Conservation (phyloP, 805 yeast genomes). For the Sugiyamaella floridensis region DNA sequence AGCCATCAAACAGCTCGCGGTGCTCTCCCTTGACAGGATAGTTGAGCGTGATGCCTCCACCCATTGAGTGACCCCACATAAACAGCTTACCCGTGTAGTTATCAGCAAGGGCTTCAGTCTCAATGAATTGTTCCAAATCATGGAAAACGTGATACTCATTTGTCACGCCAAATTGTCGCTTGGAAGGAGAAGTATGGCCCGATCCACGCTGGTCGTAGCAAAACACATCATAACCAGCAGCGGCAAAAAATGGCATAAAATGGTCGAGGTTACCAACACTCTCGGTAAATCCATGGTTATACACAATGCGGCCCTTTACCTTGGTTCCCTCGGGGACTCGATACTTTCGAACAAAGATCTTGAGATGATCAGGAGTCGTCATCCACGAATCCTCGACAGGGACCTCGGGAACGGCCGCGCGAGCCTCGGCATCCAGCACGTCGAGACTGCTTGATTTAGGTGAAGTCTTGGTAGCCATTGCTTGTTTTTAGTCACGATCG, state of each 20-base stretch:
- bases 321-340: slow-evolving; percentile 16
- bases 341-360: slow-evolving; percentile 15
- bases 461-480: no score
- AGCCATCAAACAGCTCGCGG: slow-evolving; percentile 29
- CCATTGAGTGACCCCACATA: slow-evolving; percentile 35
- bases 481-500: no score
- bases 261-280: slow-evolving; percentile 27
- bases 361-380: slow-evolving; percentile 10
- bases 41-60: slow-evolving; percentile 33
- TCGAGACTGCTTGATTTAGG: no score
- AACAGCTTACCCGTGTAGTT: slow-evolving; percentile 23
- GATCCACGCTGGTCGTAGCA: slow-evolving; percentile 36
- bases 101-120: slow-evolving; percentile 3
- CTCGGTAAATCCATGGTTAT: slow-evolving; percentile 35
- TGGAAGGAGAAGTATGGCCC: slow-evolving; percentile 29
- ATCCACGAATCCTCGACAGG: slow-evolving; percentile 2
- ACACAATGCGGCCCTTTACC: slow-evolving; percentile 27
- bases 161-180: slow-evolving; percentile 28
- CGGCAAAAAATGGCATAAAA: slow-evolving; percentile 26
- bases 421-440: no score
- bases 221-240: slow-evolving; percentile 31
- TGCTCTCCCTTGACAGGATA: slow-evolving; percentile 31
- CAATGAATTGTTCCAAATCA: slow-evolving; percentile 30
- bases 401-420: background rate
- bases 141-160: slow-evolving; percentile 27